Conservation (phyloP, 768 basidiomycete genomes). For the Tulasnella sp. region DNA sequence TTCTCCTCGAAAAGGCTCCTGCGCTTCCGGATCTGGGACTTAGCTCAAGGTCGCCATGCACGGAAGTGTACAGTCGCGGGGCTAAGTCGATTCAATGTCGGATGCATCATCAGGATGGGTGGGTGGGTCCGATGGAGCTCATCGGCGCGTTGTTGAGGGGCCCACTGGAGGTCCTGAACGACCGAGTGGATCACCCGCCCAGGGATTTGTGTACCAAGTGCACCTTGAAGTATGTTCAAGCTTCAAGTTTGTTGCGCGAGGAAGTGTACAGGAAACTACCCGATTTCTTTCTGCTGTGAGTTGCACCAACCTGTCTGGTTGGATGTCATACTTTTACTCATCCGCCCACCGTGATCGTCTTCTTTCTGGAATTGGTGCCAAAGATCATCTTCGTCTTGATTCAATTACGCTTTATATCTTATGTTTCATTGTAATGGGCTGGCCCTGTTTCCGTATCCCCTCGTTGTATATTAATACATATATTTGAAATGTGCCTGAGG, state of each 20-base stretch:
- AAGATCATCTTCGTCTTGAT: too few species aligned
- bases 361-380: too few species aligned
- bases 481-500: too few species aligned
- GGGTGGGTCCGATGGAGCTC: conserved; percentile 3
- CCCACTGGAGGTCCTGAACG: conserved; percentile 1
- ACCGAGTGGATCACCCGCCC: background rate
- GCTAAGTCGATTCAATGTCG: background rate
- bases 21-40: conserved; percentile 5
- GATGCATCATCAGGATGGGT: background rate
- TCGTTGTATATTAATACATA: too few species aligned
- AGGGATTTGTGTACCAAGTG: background rate
- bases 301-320: background rate
- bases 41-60: background rate
- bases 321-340: background rate
- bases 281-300: background rate
- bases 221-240: background rate
- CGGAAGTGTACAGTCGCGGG: background rate
- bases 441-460: too few species aligned
- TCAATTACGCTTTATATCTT: too few species aligned
- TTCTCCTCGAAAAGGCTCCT: background rate
- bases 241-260: conserved; percentile 1
- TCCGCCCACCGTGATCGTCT: background rate
- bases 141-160: background rate
- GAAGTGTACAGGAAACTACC: conserved; percentile 1
- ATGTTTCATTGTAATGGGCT: too few species aligned